Conservation (phyloP, 202 grass and related monocot genomes). For the Setaria italica region DNA sequence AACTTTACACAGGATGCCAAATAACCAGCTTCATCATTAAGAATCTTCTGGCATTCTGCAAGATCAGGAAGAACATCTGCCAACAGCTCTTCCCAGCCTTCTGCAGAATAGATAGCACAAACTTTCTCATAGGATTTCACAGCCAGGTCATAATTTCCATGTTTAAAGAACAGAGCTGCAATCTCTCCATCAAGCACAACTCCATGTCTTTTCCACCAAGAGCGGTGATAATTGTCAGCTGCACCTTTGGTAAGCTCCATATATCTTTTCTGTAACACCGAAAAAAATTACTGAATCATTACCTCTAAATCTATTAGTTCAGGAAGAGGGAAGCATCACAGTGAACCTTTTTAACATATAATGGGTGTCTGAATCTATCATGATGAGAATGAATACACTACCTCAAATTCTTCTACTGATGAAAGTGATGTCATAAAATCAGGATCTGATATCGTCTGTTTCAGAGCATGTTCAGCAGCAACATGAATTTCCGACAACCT, state of each 20-base stretch:
- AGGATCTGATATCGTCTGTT: slow-evolving; percentile 82
- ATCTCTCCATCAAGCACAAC: slow-evolving; percentile 99
- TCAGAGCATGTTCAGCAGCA: slow-evolving; percentile 91
- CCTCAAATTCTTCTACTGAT: slow-evolving; percentile 93
- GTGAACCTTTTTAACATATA: neutral
- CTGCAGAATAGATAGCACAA: slow-evolving; percentile 91
- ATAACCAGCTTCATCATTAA: slow-evolving; percentile 91
- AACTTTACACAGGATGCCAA: slow-evolving; percentile 92
- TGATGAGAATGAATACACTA: slow-evolving; percentile 42
- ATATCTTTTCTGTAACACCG: slow-evolving; percentile 80
- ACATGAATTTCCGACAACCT: slow-evolving; percentile 99
- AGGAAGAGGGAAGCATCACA: neutral
- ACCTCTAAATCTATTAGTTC: slow-evolving; percentile 31
- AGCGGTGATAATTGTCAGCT: slow-evolving; percentile 95
- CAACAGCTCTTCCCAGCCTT: slow-evolving; percentile 95
- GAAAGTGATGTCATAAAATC: slow-evolving; percentile 90
- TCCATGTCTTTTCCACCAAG: slow-evolving; percentile 99
- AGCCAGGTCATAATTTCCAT: slow-evolving; percentile 87
- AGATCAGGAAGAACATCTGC: slow-evolving; percentile 95
- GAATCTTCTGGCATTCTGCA: slow-evolving; percentile 97
- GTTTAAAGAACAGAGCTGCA: slow-evolving; percentile 87
- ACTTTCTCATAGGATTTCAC: slow-evolving; percentile 99
- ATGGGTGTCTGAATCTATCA: slow-evolving; percentile 17
- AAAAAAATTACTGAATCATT: slow-evolving; percentile 29
- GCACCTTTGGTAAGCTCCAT: slow-evolving; percentile 99